A percentile compares a stretch with the other conserved stretches of the same genome.
These are phyloP conservation scores for Monoraphidium neglectum DNA, from an alignment of 139 green algal genomes.

Conservation along the genomic window DNA sequence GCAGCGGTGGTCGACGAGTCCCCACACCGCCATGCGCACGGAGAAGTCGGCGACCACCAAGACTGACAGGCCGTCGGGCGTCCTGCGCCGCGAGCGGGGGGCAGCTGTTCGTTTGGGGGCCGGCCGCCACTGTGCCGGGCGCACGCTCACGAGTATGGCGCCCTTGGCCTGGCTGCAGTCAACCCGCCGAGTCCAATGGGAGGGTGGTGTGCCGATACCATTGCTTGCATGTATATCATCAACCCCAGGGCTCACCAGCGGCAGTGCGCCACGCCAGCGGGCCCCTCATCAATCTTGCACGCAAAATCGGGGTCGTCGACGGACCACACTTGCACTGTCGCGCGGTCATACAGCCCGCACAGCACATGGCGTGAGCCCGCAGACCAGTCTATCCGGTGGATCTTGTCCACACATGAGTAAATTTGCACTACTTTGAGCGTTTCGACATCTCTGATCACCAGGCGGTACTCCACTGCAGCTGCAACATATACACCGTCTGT, in stretches of 20 bases:
- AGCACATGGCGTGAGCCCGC: conserved; percentile 74
- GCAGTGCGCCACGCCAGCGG: conserved; percentile 53
- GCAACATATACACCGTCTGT: conserved; percentile 76
- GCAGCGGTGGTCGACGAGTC: conserved; percentile 62
- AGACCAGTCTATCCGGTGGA: conserved; percentile 82
- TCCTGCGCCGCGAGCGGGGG: conserved; percentile 30
- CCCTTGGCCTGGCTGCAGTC: no score
- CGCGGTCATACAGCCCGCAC: conserved; percentile 60
- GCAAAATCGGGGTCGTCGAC: conserved; percentile 76
- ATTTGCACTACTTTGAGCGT: conserved; percentile 72
- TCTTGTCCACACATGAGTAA: conserved; percentile 84
- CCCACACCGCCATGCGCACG: conserved; percentile 85
- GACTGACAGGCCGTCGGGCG: conserved; percentile 65
- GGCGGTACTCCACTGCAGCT: conserved; percentile 68
- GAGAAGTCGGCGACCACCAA: conserved; percentile 79
- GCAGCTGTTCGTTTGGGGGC: background rate
- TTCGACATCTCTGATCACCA: conserved; percentile 74
- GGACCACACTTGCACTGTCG: conserved; percentile 78
- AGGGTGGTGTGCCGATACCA: no score
- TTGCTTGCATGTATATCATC: conserved; percentile 7
- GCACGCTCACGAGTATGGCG: no score
- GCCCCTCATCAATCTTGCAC: conserved; percentile 88
- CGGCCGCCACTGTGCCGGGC: background rate
- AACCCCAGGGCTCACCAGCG: conserved; percentile 9
- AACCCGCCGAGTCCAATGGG: no score